Conservation (phyloP, 331 rosid species). For the Stylosanthes scabra region DNA sequence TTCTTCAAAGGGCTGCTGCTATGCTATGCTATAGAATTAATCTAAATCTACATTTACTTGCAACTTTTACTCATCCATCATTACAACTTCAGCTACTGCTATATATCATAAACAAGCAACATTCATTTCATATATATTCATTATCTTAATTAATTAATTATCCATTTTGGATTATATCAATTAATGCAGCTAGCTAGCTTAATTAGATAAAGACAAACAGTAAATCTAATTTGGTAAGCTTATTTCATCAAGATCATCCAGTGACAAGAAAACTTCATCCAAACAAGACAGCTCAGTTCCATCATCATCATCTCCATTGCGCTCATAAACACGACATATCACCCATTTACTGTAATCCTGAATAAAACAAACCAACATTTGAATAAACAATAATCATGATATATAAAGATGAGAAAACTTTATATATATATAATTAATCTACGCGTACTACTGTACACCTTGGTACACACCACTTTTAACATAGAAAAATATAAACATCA, state of each 20-base stretch:
- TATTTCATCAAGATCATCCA: slow-evolving; percentile 94
- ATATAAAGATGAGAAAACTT: too few relatives aligned
- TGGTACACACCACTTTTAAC: too few relatives aligned
- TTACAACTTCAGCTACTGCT: slow-evolving; percentile 34
- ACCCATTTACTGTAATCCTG: slow-evolving; percentile 79
- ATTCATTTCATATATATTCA: slow-evolving; percentile 13
- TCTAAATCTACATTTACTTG: slow-evolving; percentile 13
- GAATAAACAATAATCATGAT: too few relatives aligned
- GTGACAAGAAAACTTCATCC: slow-evolving; percentile 89
- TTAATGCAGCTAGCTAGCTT: slow-evolving; percentile 24
- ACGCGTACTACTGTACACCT: too few relatives aligned
- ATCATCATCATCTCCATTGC: slow-evolving; percentile 54
- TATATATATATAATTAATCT: too few relatives aligned
- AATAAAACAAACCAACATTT: not conserved
- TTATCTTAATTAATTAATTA: too few relatives aligned
- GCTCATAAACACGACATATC: slow-evolving; percentile 77
- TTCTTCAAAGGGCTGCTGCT: slow-evolving; percentile 28
- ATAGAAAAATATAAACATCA: too few relatives aligned
- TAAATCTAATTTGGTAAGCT: slow-evolving; percentile 60
- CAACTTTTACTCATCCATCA: slow-evolving; percentile 31
- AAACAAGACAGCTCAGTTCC: slow-evolving; percentile 82
- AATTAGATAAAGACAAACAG: not conserved
- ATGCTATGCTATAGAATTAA: slow-evolving; percentile 28
- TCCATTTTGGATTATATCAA: slow-evolving; percentile 29
- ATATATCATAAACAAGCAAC: slow-evolving; percentile 13